Evolutionary conservation across 2,329 filamentous ascomycete species (phyloP), one percentile per base, ranked within the genome.

Genomic region (Fusarium sp.): DNA sequence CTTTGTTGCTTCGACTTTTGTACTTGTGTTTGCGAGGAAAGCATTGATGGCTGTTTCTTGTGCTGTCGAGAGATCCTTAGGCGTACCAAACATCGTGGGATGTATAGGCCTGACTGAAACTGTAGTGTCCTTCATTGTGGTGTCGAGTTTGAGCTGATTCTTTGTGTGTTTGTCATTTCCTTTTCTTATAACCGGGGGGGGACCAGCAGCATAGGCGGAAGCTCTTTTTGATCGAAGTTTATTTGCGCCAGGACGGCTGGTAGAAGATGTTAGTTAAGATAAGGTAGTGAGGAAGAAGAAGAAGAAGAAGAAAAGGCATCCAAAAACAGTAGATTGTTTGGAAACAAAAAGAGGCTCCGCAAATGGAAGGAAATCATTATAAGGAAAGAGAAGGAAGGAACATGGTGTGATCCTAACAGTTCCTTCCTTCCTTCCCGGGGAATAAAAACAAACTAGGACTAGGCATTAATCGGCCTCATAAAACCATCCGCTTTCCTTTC

Each of bases 151-250:
- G 25, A 63, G 46, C 27, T 76, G 52, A 29, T 45, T 32, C 40
- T 64, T 66, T 32, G 51, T 18, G 43, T 57, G 52, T 34, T 53
- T 62, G 29, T 69, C 67, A 59, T 73, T 62, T 46, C 57, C 50
- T 53, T 56, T 59, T 29, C 51, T 57, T 38, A 46, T 50, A 24
- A 63, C 38, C 42, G 65, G 44, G 22, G 67, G 57, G 40, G 63
- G 54, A 52, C 65, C 63, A 54, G 61, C 68, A 57, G 61, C 61
- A 52, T 74, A 64, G 40, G 69, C 56, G 54, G 72, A 73, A 40
- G 71, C 69, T 69, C 74, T 70, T 32, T 70, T 73, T 29, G 72
- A 73, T 51, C 66, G 74, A 24, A 76, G 59, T 58, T 75, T 76
- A 49, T 76, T 75, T n/a, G 73, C 67, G 16, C 70, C 62, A 65